phyloP scores from a whole-genome alignment of 495 filamentous ascomycete species.

The Terfezia claveryi region DNA sequence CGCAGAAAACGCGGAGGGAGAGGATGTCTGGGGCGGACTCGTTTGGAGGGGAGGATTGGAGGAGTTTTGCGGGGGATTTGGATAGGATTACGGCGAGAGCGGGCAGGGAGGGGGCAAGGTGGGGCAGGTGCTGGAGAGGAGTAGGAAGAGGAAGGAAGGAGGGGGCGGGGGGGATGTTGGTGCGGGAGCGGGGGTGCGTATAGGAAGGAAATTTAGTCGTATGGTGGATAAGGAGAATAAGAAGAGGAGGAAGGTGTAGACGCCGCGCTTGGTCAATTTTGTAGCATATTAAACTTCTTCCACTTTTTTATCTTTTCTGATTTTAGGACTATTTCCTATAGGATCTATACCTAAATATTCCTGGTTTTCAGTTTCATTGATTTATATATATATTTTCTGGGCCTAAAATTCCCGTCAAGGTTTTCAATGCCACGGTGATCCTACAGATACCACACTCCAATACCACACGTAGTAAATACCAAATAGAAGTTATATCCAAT shows the following conservation, averaged over 20 bases:
- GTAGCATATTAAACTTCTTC: no score
- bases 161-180: slow-evolving; percentile 5
- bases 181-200: slow-evolving; percentile 1
- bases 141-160: slow-evolving; percentile 38
- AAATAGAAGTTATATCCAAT: no score
- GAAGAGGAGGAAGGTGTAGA: slow-evolving; percentile 16
- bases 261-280: not conserved
- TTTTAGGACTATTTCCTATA: no score
- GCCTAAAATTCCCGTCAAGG: no score
- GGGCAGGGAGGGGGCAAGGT: slow-evolving; percentile 30
- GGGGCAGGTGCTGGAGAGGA: slow-evolving; percentile 44
- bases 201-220: slow-evolving; percentile 12
- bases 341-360: no score
- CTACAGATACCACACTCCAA: no score
- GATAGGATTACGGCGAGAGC: slow-evolving; percentile 46
- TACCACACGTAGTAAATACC: no score
- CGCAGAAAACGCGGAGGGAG: slow-evolving; percentile 17
- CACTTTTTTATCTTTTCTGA: no score
- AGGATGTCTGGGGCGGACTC: slow-evolving; percentile 24
- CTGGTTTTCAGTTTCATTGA: no score
- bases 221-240: slow-evolving; percentile 9
- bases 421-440: no score
- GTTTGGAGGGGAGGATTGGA: slow-evolving; percentile 75
- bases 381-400: no score
- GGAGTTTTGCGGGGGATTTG: slow-evolving; percentile 50